A percentile compares a stretch with the other conserved stretches of the same genome.
Conservation (phyloP, 1,284 basidiomycete species). For the Fomitopsis betulina region DNA sequence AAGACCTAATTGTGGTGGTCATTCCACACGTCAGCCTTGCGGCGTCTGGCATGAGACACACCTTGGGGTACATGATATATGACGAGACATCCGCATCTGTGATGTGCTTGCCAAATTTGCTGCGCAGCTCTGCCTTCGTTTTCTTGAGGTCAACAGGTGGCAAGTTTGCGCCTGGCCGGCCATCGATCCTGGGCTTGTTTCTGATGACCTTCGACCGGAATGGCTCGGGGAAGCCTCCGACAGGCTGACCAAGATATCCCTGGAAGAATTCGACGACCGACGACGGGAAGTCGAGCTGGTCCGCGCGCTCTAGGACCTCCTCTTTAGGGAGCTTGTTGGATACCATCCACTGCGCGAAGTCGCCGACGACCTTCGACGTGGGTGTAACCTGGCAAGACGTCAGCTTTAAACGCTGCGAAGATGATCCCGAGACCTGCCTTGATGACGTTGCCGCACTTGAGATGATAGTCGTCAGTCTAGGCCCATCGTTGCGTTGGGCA, state of each 20-base stretch:
- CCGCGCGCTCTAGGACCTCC: slow-evolving; percentile 84
- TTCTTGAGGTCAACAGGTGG: slow-evolving; percentile 92
- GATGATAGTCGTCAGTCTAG: slow-evolving; percentile 7
- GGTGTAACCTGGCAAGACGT: slow-evolving; percentile 75
- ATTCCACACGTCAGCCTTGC: slow-evolving; percentile 3
- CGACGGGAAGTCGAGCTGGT: slow-evolving; percentile 94
- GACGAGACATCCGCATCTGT: slow-evolving; percentile 91
- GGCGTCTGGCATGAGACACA: slow-evolving; percentile 22
- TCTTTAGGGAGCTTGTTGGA: slow-evolving; percentile 87
- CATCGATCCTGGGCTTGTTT: slow-evolving; percentile 91
- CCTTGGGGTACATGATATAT: slow-evolving; percentile 96
- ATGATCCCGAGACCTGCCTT: slow-evolving; percentile 46
- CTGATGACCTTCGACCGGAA: slow-evolving; percentile 90
- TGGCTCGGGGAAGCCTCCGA: slow-evolving; percentile 98
- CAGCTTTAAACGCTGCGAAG: not conserved
- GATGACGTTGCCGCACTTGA: slow-evolving; percentile 93
- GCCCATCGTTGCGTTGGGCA: not conserved
- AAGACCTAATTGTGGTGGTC: slow-evolving; percentile 65
- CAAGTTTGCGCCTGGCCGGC: slow-evolving; percentile 87
- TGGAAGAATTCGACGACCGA: slow-evolving; percentile 97
- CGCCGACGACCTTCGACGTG: slow-evolving; percentile 98
- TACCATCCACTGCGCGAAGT: slow-evolving; percentile 99
- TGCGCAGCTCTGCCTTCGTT: slow-evolving; percentile 89
- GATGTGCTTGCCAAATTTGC: slow-evolving; percentile 95
- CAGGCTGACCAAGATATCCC: slow-evolving; percentile 94